Evolutionary conservation across 495 filamentous ascomycete species (phyloP).

Genomic region (Paragyromitra xinjiangensis): DNA sequence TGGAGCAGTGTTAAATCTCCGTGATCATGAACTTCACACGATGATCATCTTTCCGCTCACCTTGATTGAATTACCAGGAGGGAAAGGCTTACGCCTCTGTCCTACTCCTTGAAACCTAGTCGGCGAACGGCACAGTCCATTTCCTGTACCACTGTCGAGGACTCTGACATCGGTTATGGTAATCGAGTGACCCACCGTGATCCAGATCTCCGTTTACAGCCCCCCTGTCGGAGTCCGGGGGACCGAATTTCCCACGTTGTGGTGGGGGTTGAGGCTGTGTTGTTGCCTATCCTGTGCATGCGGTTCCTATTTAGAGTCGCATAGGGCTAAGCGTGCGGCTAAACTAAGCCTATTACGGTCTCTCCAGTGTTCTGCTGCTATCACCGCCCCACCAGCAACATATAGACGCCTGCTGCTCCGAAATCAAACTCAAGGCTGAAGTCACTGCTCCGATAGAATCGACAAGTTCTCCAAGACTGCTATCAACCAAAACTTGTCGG

Average conservation of each 20-base stretch:
- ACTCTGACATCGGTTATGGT: not conserved
- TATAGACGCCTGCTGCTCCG: not conserved
- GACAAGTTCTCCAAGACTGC: not conserved
- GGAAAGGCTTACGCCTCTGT: not conserved
- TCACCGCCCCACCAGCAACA: conserved; percentile 37
- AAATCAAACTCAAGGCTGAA: conserved; percentile 20
- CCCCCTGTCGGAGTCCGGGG: not conserved
- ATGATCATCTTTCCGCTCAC: not conserved
- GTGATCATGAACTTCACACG: not conserved
- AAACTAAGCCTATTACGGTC: not conserved
- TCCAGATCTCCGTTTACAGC: not conserved
- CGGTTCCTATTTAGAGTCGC: conserved; percentile 10
- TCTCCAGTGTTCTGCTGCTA: conserved; percentile 11
- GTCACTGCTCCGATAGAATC: not conserved
- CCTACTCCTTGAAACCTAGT: not conserved
- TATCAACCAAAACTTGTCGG: not conserved
- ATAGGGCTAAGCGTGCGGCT: conserved; percentile 19
- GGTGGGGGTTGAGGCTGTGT: conserved; percentile 13
- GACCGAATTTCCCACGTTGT: not conserved
- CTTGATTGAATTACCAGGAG: not conserved
- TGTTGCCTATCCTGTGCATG: not conserved
- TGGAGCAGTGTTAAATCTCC: not conserved
- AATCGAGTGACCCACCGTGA: conserved; percentile 26
- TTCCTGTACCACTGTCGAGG: not conserved
- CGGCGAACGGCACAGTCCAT: not conserved